Evolutionary conservation across 192 early-diverging fungal genomes (phyloP).

Genomic region (Bifiguratus adelaidae): DNA sequence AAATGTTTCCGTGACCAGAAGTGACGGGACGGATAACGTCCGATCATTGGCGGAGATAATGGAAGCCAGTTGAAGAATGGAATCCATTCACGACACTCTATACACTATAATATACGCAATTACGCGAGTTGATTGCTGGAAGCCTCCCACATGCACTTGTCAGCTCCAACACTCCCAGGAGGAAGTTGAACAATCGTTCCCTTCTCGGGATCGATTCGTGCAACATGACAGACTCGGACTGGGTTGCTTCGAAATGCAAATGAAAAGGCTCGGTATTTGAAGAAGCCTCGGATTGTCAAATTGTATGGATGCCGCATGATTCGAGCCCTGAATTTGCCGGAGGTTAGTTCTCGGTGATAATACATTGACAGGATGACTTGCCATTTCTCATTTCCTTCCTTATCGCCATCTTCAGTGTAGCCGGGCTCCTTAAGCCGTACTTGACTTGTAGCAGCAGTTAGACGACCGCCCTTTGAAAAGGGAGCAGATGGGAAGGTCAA

Average conservation of each 20-base stretch:
- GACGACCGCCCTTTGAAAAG: not conserved
- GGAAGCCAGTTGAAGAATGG: not conserved
- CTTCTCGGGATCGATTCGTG: conserved; percentile 14
- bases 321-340: conserved; percentile 6
- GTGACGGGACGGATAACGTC: too few species aligned
- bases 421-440: conserved; percentile 20
- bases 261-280: conserved; percentile 14
- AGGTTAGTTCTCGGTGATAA: not conserved
- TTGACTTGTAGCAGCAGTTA: conserved; percentile 11
- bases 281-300: conserved; percentile 16
- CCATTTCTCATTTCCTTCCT: conserved; percentile 22
- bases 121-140: too few species aligned
- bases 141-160: too few species aligned
- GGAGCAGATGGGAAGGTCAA: conserved; percentile 6
- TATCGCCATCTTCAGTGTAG: conserved; percentile 6
- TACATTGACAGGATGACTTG: not conserved
- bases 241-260: conserved; percentile 8
- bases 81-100: too few species aligned
- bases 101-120: too few species aligned
- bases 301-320: conserved; percentile 21
- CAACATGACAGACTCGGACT: conserved; percentile 12
- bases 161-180: too few species aligned
- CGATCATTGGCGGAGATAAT: too few species aligned
- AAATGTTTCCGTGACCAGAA: too few species aligned
- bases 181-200: conserved; percentile 18